A percentile compares a stretch with the other conserved stretches of the same genome.
phyloP scores from a whole-genome alignment of 2,329 filamentous ascomycete species.

The Claviceps maximensis region DNA sequence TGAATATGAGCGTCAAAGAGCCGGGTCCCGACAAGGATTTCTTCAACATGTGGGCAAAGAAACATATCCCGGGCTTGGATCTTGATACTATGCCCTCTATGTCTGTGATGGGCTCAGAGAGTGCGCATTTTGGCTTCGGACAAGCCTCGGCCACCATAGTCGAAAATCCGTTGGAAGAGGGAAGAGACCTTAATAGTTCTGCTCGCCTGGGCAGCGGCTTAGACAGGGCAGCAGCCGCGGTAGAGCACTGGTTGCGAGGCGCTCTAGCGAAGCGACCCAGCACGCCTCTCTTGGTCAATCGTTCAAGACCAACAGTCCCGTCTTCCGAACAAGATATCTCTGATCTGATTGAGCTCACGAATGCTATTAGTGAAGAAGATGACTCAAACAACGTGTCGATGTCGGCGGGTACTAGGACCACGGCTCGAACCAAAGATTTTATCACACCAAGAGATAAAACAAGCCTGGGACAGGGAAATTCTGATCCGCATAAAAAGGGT shows the following conservation, averaged over 20 bases:
- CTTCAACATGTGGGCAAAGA: slow-evolving; percentile 71
- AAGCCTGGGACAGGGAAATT: slow-evolving; percentile 8
- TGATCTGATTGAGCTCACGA: slow-evolving; percentile 61
- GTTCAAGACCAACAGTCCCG: slow-evolving; percentile 19
- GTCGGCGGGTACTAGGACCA: slow-evolving; percentile 21
- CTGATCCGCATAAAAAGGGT: slow-evolving; percentile 26
- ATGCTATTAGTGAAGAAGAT: slow-evolving; percentile 45
- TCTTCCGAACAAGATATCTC: slow-evolving; percentile 24
- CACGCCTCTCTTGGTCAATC: slow-evolving; percentile 33
- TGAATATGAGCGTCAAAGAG: slow-evolving; percentile 54
- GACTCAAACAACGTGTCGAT: slow-evolving; percentile 18
- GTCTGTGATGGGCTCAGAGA: slow-evolving; percentile 49
- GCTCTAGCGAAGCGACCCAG: slow-evolving; percentile 53
- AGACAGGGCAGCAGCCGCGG: slow-evolving; percentile 72
- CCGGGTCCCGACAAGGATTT: slow-evolving; percentile 76
- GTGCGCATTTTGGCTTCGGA: slow-evolving; percentile 42
- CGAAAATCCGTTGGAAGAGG: slow-evolving; percentile 37
- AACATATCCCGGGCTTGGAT: slow-evolving; percentile 67
- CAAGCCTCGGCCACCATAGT: slow-evolving; percentile 30
- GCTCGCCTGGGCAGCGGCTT: slow-evolving; percentile 42
- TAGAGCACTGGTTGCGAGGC: slow-evolving; percentile 83
- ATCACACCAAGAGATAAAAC: slow-evolving; percentile 25
- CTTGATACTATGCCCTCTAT: slow-evolving; percentile 56
- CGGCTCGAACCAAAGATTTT: slow-evolving; percentile 21
- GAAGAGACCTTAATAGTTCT: slow-evolving; percentile 26